These are phyloP conservation scores for Phellopilus nigrolimitatus DNA, from an alignment of 1,284 basidiomycete genomes.

Conservation along the genomic window DNA sequence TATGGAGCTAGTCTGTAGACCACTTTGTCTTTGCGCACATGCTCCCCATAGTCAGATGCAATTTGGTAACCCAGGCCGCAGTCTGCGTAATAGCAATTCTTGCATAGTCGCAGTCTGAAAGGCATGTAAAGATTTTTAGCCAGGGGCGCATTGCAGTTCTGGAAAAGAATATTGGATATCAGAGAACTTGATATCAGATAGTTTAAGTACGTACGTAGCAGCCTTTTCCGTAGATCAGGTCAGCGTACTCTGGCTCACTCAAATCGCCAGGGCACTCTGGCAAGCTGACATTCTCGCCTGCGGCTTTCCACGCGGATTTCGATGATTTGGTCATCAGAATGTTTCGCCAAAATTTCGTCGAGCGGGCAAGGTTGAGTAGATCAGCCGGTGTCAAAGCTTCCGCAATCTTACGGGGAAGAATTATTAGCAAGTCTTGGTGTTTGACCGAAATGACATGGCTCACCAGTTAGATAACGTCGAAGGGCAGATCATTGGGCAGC, in stretches of 20 bases:
- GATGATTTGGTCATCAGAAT: slow-evolving; percentile 20
- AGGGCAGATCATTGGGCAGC: background rate
- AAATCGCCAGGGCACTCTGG: slow-evolving; percentile 33
- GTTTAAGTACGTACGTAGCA: slow-evolving; percentile 26
- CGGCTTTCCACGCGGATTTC: slow-evolving; percentile 19
- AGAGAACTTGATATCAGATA: too few species aligned
- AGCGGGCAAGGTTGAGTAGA: slow-evolving; percentile 20
- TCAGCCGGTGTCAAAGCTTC: slow-evolving; percentile 17
- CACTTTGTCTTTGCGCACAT: too few species aligned
- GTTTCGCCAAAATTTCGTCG: slow-evolving; percentile 18
- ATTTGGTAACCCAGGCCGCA: too few species aligned
- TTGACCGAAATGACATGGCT: background rate
- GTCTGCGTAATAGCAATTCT: too few species aligned
- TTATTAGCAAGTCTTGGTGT: too few species aligned
- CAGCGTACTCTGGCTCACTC: slow-evolving; percentile 29
- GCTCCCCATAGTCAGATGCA: too few species aligned
- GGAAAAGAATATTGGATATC: too few species aligned
- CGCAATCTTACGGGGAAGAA: slow-evolving; percentile 6
- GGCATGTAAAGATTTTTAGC: too few species aligned
- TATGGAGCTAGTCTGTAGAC: too few species aligned
- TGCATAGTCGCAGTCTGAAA: too few species aligned
- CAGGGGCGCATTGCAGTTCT: too few species aligned
- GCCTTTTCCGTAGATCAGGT: slow-evolving; percentile 27
- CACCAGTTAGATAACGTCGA: background rate
- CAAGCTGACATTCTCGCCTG: slow-evolving; percentile 19